phyloP scores from a whole-genome alignment of 257 asterid species.

The Solanum okadae region DNA sequence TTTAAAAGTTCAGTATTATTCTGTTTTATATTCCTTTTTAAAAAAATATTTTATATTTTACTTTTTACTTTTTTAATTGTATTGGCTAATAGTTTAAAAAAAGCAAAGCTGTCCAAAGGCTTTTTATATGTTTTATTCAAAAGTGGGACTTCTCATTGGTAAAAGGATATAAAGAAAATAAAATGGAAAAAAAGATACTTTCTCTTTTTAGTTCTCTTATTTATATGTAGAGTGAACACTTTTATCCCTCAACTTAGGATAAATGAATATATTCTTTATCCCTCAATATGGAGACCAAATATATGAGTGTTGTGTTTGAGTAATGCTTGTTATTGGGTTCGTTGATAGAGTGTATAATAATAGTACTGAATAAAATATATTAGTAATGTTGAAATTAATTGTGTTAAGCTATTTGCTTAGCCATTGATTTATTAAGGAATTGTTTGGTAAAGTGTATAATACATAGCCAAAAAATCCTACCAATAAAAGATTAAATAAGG shows the following conservation, averaged over 20 bases:
- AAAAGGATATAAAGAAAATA: neutral
- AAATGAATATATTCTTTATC: neutral
- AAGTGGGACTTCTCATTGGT: neutral
- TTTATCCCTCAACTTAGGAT: neutral
- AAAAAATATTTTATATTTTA: neutral
- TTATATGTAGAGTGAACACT: neutral
- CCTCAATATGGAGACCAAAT: neutral
- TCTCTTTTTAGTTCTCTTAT: too few relatives aligned
- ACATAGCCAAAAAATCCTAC: too few relatives aligned
- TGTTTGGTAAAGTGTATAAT: too few relatives aligned
- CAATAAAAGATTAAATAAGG: neutral
- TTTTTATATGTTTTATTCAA: neutral
- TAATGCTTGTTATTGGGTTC: too few relatives aligned
- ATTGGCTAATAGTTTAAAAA: neutral
- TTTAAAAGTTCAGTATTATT: neutral
- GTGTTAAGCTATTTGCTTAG: neutral
- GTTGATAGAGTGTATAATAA: neutral
- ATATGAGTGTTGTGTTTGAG: neutral
- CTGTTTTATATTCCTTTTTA: neutral
- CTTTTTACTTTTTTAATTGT: neutral
- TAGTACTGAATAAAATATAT: too few relatives aligned
- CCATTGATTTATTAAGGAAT: too few relatives aligned
- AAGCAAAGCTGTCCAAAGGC: neutral
- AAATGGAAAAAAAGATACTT: neutral
- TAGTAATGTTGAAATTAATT: too few relatives aligned